Evolutionary conservation across 805 yeast species (phyloP).

Genomic region (Metschnikowia henanensis): DNA sequence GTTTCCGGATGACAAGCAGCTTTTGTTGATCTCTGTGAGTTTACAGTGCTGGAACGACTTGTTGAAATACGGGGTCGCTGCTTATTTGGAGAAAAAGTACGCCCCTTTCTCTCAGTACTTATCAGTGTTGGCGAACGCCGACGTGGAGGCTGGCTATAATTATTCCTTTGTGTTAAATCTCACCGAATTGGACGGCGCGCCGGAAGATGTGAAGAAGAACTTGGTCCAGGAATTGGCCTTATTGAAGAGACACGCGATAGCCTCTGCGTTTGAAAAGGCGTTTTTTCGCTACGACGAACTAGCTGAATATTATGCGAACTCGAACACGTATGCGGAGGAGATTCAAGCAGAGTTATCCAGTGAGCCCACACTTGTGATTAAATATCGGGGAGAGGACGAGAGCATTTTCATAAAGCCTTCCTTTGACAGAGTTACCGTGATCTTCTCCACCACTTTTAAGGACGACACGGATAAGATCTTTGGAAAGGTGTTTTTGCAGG

Average conservation of each 20-base stretch:
- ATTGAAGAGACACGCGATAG: slow-evolving; percentile 82
- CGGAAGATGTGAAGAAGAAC: slow-evolving; percentile 48
- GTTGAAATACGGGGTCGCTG: slow-evolving; percentile 60
- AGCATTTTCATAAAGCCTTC: slow-evolving; percentile 88
- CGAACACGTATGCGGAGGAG: slow-evolving; percentile 45
- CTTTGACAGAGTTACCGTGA: slow-evolving; percentile 94
- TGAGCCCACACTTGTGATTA: slow-evolving; percentile 64
- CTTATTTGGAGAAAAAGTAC: slow-evolving; percentile 53
- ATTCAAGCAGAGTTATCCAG: slow-evolving; percentile 43
- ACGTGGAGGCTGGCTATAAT: slow-evolving; percentile 78
- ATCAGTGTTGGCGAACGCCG: slow-evolving; percentile 27
- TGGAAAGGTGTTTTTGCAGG: slow-evolving; percentile 88
- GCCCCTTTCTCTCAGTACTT: slow-evolving; percentile 35
- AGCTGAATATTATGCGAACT: slow-evolving; percentile 45
- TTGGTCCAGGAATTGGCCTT: slow-evolving; percentile 67
- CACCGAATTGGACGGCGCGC: slow-evolving; percentile 27
- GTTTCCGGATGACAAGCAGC: slow-evolving; percentile 63
- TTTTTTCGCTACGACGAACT: slow-evolving; percentile 75
- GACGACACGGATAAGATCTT: slow-evolving; percentile 95
- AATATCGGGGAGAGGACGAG: slow-evolving; percentile 87
- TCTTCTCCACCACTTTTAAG: slow-evolving; percentile 90
- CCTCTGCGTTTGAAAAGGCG: slow-evolving; percentile 91
- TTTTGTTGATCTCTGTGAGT: slow-evolving; percentile 64
- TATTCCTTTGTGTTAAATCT: slow-evolving; percentile 73
- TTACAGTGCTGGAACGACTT: slow-evolving; percentile 80